These are phyloP conservation scores for Rhododendron vialii DNA, from an alignment of 148 eudicot species.

Conservation along the genomic window DNA sequence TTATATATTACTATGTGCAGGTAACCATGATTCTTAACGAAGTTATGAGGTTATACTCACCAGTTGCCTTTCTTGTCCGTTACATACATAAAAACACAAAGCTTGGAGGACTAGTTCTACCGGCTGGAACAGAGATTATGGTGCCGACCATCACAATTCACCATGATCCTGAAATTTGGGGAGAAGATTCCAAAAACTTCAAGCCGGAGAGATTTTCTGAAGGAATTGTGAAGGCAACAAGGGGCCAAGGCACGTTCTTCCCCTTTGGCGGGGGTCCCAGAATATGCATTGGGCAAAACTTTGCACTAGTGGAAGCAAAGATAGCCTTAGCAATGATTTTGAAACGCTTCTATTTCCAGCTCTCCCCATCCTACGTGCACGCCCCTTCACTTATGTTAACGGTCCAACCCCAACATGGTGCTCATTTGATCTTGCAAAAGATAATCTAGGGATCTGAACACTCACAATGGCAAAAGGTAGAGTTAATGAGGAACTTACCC, in stretches of 20 bases:
- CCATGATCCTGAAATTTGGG: conserved; percentile 47
- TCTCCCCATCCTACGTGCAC: conserved; percentile 47
- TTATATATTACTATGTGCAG: conserved; percentile 11
- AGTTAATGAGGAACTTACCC: neutral
- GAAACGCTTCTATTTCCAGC: conserved; percentile 28
- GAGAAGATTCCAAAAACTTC: conserved; percentile 48
- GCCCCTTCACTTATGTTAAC: conserved; percentile 38
- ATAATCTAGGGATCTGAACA: neutral
- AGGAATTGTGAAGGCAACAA: conserved; percentile 46
- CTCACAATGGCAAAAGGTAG: neutral
- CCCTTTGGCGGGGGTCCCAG: conserved; percentile 58
- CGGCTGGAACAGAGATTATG: conserved; percentile 23
- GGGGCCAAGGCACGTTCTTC: conserved; percentile 29
- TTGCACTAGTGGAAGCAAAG: conserved; percentile 48
- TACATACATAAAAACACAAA: conserved; percentile 14
- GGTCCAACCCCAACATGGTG: conserved; percentile 52
- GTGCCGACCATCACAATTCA: conserved; percentile 29
- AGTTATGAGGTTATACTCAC: conserved; percentile 48
- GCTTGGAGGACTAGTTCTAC: conserved; percentile 36
- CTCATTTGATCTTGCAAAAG: conserved; percentile 31
- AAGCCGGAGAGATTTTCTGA: conserved; percentile 54
- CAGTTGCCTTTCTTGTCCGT: conserved; percentile 13
- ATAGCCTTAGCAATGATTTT: conserved; percentile 44
- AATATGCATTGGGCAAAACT: conserved; percentile 50
- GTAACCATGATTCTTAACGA: conserved; percentile 53